phyloP scores from a whole-genome alignment of 148 eudicot genomes.

The Chenopodium suecicum region DNA sequence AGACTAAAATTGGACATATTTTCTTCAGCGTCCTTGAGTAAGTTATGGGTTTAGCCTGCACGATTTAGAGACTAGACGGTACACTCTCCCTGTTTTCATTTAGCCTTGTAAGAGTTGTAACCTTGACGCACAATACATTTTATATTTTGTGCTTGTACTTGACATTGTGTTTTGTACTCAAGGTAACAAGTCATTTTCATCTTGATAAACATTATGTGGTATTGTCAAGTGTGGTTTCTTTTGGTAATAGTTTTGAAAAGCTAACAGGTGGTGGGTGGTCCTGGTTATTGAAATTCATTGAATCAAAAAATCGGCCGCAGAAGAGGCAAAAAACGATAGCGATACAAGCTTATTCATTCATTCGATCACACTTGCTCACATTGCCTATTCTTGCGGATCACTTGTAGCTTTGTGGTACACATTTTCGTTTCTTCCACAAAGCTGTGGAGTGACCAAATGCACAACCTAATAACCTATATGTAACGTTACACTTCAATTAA shows the following conservation, averaged over 20 bases:
- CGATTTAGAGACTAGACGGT: too few species aligned
- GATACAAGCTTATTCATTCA: background rate
- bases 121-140: background rate
- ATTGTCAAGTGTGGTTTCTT: background rate
- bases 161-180: constrained; percentile 18
- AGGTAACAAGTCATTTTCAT: constrained; percentile 24
- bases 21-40: too few species aligned
- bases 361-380: background rate
- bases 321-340: background rate
- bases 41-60: too few species aligned
- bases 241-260: background rate
- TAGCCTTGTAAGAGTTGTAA: background rate
- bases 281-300: constrained; percentile 15
- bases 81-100: too few species aligned
- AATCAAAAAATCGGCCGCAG: constrained; percentile 8
- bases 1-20: too few species aligned
- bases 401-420: background rate
- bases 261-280: constrained; percentile 20
- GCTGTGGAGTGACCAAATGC: background rate
- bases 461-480: constrained; percentile 4
- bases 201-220: constrained; percentile 17
- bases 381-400: constrained; percentile 10
- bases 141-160: constrained; percentile 1
- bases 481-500: background rate
- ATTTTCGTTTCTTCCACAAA: background rate